Base-by-base conservation (phyloP, 805 yeast genomes). In the Brettanomyces naardenensis region DNA sequence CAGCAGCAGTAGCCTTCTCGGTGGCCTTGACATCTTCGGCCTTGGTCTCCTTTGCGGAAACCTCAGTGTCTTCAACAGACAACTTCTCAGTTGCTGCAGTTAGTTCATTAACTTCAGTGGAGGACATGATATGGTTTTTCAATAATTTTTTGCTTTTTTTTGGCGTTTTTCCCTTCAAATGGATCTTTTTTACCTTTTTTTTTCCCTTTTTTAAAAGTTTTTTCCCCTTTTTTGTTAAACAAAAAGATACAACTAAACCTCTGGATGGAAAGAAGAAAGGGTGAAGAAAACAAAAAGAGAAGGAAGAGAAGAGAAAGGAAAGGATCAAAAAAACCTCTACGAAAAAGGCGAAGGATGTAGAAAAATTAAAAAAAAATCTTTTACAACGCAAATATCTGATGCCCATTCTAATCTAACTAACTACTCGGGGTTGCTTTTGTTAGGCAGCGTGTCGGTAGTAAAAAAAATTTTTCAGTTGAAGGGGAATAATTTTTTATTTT, bases 61-160 rank as follows among this genome's bases (percentile, higher is more conserved):
- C 46, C 41, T 51, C 60, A n/a, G 52, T 39, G 15, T 34, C 37
- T 6, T 34, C 20, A 29, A 58, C 62, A 19, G 61, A 51, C 44
- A 59, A 45, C 44, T 59, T 59, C 44, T 55, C 62, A 41, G 59
- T 45, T 32, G 56, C 58, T 41, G 57, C 61, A 36, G 62, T 46
- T 31, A 59, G 43, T 49, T 58, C 58, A 45, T 59, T 53, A 37
- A 56, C 48, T 40, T 59, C 61, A 36, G 62, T 48, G 40, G 63
- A 50, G 37, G 62, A 58, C 62, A 58, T 59, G 35, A 31, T 31
- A 14, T 21, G 22, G 25, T 37, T 36, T 45, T 35, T 27, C 19
- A 36, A 23, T 20, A 22, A 29, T 19, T 35, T 40, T 44, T 40
- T 38, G 37, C 37, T 22, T 17, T 48, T 43, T 45, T 47, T 48